These are phyloP conservation scores for Vaccinium corymbosum DNA, from an alignment of 148 eudicot genomes.

Conservation along the genomic window DNA sequence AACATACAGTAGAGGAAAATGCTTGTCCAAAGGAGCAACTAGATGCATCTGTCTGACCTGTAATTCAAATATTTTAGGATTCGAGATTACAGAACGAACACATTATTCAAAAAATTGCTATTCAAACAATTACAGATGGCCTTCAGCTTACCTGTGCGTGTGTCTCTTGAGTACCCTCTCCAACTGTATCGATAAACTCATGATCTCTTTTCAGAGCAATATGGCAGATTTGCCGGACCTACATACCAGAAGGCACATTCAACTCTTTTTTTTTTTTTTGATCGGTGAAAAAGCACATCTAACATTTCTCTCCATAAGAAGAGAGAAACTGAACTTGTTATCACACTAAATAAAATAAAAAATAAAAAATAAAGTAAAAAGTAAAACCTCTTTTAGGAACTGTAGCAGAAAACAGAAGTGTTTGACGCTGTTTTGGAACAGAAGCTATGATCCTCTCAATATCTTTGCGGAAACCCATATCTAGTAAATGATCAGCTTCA, in stretches of 20 bases:
- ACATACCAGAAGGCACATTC: slow-evolving; percentile 22
- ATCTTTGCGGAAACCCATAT: slow-evolving; percentile 97
- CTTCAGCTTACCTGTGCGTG: slow-evolving; percentile 63
- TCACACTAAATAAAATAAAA: not conserved
- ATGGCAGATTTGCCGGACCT: slow-evolving; percentile 90
- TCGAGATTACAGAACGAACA: slow-evolving; percentile 8
- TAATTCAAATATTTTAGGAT: slow-evolving; percentile 10
- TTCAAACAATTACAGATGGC: slow-evolving; percentile 18
- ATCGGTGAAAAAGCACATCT: not conserved
- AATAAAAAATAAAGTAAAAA: slow-evolving; percentile 19
- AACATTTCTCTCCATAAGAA: not conserved
- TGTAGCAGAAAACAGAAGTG: slow-evolving; percentile 92
- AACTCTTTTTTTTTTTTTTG: not conserved
- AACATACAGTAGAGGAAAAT: slow-evolving; percentile 63
- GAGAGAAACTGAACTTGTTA: slow-evolving; percentile 1
- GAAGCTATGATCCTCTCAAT: slow-evolving; percentile 80
- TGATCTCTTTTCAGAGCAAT: slow-evolving; percentile 88
- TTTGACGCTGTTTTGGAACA: slow-evolving; percentile 94
- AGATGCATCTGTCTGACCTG: slow-evolving; percentile 92
- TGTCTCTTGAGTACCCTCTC: slow-evolving; percentile 81
- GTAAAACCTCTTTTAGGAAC: slow-evolving; percentile 73
- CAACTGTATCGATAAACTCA: slow-evolving; percentile 73
- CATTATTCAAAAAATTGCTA: not conserved
- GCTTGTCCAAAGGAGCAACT: slow-evolving; percentile 82
- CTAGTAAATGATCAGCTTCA: slow-evolving; percentile 95